Conservation (phyloP, 2,329 filamentous ascomycete species). For the Neonectria punicea region DNA sequence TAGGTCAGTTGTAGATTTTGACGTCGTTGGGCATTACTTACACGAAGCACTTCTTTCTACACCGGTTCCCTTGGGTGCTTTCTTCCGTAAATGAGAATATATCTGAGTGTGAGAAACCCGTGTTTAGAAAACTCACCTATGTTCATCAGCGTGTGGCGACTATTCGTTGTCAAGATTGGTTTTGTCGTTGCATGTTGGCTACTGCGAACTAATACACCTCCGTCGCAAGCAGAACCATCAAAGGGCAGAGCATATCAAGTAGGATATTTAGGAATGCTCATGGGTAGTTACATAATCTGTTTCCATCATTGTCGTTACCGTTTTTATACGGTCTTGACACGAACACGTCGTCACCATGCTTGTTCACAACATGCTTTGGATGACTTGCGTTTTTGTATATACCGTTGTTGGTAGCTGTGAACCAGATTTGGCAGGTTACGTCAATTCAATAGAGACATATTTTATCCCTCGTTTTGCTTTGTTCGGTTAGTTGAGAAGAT, state of each 20-base stretch:
- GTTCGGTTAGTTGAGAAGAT: neutral
- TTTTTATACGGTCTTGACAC: neutral
- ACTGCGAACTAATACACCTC: too few species aligned
- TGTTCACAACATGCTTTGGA: neutral
- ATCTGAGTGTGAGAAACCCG: too few species aligned
- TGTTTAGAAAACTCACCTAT: too few species aligned
- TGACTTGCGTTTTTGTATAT: neutral
- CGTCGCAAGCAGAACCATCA: neutral
- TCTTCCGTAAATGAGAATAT: too few species aligned
- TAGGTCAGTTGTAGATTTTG: neutral
- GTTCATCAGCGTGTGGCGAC: too few species aligned
- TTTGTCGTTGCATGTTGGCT: too few species aligned
- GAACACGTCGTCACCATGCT: neutral
- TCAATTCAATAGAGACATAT: neutral
- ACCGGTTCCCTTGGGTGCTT: too few species aligned
- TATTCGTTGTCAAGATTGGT: too few species aligned
- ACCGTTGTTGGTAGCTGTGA: neutral
- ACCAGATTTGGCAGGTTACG: neutral
- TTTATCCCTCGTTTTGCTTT: neutral
- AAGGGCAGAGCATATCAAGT: neutral
- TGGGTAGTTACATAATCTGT: neutral
- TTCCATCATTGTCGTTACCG: neutral
- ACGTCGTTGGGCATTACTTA: neutral
- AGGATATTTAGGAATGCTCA: neutral
- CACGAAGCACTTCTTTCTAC: neutral